Conservation (phyloP, 2,329 filamentous ascomycete genomes). For the Hortaea werneckii region DNA sequence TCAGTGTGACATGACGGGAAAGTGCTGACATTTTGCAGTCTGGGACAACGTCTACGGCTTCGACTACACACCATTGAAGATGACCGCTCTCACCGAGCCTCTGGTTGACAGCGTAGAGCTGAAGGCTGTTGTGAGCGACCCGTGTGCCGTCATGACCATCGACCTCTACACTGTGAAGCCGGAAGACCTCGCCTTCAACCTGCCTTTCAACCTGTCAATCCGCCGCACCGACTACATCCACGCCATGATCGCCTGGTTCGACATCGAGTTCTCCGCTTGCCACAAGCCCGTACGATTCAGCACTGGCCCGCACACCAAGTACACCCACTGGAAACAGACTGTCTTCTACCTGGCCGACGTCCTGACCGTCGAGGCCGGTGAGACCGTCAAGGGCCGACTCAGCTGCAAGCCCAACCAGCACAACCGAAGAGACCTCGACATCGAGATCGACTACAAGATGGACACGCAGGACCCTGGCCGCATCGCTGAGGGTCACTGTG, state of each 20-base stretch:
- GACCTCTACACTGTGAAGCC: slow-evolving; percentile 90
- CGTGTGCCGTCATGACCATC: slow-evolving; percentile 70
- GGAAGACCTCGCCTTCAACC: slow-evolving; percentile 72
- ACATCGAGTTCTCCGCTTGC: slow-evolving; percentile 96
- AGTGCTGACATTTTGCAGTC: slow-evolving; percentile 47
- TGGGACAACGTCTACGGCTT: slow-evolving; percentile 99
- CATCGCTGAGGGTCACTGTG: slow-evolving; percentile 56
- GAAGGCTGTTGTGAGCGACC: slow-evolving; percentile 93
- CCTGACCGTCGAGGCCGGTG: slow-evolving; percentile 79
- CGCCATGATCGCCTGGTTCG: slow-evolving; percentile 95
- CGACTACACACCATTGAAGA: slow-evolving; percentile 88
- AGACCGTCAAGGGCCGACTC: slow-evolving; percentile 64
- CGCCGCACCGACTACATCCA: slow-evolving; percentile 92
- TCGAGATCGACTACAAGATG: slow-evolving; percentile 73
- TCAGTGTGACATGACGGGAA: neutral
- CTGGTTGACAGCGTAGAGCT: slow-evolving; percentile 96
- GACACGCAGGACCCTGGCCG: slow-evolving; percentile 65
- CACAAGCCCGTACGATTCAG: slow-evolving; percentile 97
- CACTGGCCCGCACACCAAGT: slow-evolving; percentile 95
- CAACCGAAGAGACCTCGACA: slow-evolving; percentile 92
- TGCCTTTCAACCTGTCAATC: slow-evolving; percentile 63
- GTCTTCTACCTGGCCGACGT: slow-evolving; percentile 96
- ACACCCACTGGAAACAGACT: slow-evolving; percentile 99
- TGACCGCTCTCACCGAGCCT: slow-evolving; percentile 85
- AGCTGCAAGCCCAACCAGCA: slow-evolving; percentile 82